Evolutionary conservation across 2,329 filamentous ascomycete genomes (phyloP), one percentile per base, ranked within the genome.

Genomic region (Colletotrichum sp.): DNA sequence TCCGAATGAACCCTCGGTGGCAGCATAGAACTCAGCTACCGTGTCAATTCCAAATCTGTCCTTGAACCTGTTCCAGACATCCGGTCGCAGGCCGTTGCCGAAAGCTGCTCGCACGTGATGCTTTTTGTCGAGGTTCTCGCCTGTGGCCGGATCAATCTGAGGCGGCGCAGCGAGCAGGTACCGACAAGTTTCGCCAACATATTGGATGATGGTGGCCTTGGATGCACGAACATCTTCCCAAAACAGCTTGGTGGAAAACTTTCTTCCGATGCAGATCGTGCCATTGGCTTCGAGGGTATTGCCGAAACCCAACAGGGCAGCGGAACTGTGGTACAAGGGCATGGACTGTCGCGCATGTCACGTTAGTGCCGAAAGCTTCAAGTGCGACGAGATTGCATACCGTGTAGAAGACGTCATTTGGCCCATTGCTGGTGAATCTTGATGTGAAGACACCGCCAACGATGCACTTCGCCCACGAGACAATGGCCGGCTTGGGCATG

Each of bases 301-400:
- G 63, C 89, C 83, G 73, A 96, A 90, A 28, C 93, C 94, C 58
- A 98, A 88, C 8, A 97, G 79, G 6, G 91, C 86, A 14, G 94
- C 96, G 0, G 95, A 95, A 55, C 94, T 93, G 85, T 98, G 96
- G 81, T 98, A 98, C 8, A 98, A 88, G 0, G 96, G 96, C 95
- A 98, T 97, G 72, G 93, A 93, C 93, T 94, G 75, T 7, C 64
- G 16, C 32, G 30, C 71, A 24, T 76, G 67, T 65, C 67, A 73
- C 56, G 32, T 24, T 18, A 71, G 48, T 32, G 18, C 7, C 7
- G 30, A 59, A 59, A 18, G 21, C 7, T 36, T 36, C 13, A 32
- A 30, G 72, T 66, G 77, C 61, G 58, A 12, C 26, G 12, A 26
- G n/a, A 55, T 24, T 26, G 80, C 87, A 81, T 88, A 93, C 92